Conservation (phyloP, 768 basidiomycete species). For the Tricholoma hemisulphureum region DNA sequence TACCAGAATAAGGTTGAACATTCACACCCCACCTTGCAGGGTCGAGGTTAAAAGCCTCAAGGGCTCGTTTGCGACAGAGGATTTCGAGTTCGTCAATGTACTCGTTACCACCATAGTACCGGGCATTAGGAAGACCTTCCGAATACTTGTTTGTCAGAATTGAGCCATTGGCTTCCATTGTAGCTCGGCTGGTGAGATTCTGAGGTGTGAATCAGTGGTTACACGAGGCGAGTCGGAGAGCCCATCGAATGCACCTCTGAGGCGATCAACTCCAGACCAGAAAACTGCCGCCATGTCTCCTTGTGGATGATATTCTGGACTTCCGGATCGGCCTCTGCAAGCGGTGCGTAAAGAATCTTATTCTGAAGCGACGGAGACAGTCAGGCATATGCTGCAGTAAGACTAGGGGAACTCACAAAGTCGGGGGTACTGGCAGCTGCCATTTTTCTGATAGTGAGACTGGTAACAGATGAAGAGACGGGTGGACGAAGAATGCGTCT, state of each 20-base stretch:
- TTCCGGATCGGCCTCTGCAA: conserved; percentile 90
- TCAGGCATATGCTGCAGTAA: background rate
- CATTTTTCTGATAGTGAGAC: conserved; percentile 48
- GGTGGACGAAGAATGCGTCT: conserved; percentile 35
- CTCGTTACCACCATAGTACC: conserved; percentile 98
- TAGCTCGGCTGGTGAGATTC: conserved; percentile 95
- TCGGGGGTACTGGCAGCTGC: conserved; percentile 57
- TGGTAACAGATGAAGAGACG: conserved; percentile 28
- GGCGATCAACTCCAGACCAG: conserved; percentile 97
- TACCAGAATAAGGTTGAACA: conserved; percentile 97
- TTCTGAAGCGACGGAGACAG: conserved; percentile 54
- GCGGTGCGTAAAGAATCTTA: conserved; percentile 83
- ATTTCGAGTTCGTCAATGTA: conserved; percentile 95
- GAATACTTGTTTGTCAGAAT: conserved; percentile 99
- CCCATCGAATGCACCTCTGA: conserved; percentile 69
- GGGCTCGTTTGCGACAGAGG: conserved; percentile 92
- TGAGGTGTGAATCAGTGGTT: conserved; percentile 26
- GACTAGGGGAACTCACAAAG: conserved; percentile 46
- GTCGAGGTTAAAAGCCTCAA: conserved; percentile 95
- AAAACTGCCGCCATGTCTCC: conserved; percentile 98
- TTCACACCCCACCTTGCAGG: conserved; percentile 95
- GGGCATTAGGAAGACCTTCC: conserved; percentile 95
- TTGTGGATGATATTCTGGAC: conserved; percentile 98
- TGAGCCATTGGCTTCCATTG: conserved; percentile 98
- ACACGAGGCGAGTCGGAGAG: background rate